Evolutionary conservation across 495 filamentous ascomycete species (phyloP), one percentile per base, ranked within the genome.

Genomic region (Neurospora tetrasperma): DNA sequence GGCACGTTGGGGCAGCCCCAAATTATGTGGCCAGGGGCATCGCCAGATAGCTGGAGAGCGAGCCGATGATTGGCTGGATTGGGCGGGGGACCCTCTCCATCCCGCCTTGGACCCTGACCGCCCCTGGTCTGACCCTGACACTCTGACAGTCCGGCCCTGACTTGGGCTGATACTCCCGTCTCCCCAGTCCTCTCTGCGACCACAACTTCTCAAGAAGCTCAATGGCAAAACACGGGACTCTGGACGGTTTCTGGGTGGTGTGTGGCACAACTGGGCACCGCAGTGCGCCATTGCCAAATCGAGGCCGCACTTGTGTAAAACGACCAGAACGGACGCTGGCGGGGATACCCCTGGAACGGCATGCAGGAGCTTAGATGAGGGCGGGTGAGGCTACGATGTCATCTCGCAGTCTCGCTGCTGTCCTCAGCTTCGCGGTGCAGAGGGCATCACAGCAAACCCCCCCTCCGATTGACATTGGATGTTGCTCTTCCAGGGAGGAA

Each of bases 11-110:
- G 54, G 54, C 54, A 66, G 54, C 54, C 54, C 54, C 35, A 66
- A 66, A 66, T 66, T 66, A 66, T 66, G 54, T 66, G 54, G 27
- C 54, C 54, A 66, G 54, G 54, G 54, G 54, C 54, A 66, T 66
- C 54, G 54, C 27, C 27, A 66, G 54, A 23, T 3, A 4, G 54
- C 9, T 27, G 48, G 48, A 35, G 54, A 31, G 54, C 54, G 54
- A 8, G 27, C 54, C 54, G 2, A 38, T 66, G 54, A 66, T 66
- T 66, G 54, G 54, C 27, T 66, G 14, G 9, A 66, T 18, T 18
- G 5, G 27, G 12, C 54, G 54, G 48, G 6, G 23, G 23, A 16
- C 20, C 27, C 48, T 59, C 20, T 59, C 20, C 54, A 66, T 66
- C 54, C 54, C 54, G 54, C 54, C 54, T 35, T 66, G 54, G 27